phyloP scores from a whole-genome alignment of 2,329 filamentous ascomycete genomes.

The Sclerotinia spermophila region DNA sequence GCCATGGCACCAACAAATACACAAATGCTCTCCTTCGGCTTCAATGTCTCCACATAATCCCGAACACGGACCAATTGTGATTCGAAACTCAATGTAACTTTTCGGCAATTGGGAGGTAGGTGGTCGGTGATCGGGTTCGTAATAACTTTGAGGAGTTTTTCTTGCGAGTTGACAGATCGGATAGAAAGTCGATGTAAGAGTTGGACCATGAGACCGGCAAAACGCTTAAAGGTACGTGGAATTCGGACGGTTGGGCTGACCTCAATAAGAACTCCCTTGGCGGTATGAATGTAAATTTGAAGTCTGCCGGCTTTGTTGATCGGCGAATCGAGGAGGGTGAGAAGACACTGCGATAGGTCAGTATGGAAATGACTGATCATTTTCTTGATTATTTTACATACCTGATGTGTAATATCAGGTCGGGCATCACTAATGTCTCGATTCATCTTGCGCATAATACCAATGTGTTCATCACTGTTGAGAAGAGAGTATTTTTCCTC shows the following conservation, averaged over 20 bases:
- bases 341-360: slow-evolving; percentile 67
- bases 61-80: slow-evolving; percentile 80
- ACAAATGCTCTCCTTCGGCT: slow-evolving; percentile 85
- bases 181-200: slow-evolving; percentile 93
- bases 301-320: slow-evolving; percentile 98
- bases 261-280: slow-evolving; percentile 95
- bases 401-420: slow-evolving; percentile 98
- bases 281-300: slow-evolving; percentile 98
- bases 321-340: slow-evolving; percentile 94
- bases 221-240: slow-evolving; percentile 96
- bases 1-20: slow-evolving; percentile 99
- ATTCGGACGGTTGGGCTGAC: slow-evolving; percentile 98
- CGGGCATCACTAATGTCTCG: slow-evolving; percentile 96
- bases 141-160: slow-evolving; percentile 96
- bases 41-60: slow-evolving; percentile 80
- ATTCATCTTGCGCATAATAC: slow-evolving; percentile 99
- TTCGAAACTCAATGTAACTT: slow-evolving; percentile 95
- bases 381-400: slow-evolving; percentile 45
- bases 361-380: slow-evolving; percentile 24
- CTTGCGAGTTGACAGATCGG: slow-evolving; percentile 91
- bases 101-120: slow-evolving; percentile 92
- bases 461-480: slow-evolving; percentile 98
- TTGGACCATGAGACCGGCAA: slow-evolving; percentile 98
- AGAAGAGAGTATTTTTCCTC: slow-evolving; percentile 97
- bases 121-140: slow-evolving; percentile 98